These are phyloP conservation scores for Kurtzmaniella quercitrusa DNA, from an alignment of 1,139 yeast genomes.

Conservation along the genomic window DNA sequence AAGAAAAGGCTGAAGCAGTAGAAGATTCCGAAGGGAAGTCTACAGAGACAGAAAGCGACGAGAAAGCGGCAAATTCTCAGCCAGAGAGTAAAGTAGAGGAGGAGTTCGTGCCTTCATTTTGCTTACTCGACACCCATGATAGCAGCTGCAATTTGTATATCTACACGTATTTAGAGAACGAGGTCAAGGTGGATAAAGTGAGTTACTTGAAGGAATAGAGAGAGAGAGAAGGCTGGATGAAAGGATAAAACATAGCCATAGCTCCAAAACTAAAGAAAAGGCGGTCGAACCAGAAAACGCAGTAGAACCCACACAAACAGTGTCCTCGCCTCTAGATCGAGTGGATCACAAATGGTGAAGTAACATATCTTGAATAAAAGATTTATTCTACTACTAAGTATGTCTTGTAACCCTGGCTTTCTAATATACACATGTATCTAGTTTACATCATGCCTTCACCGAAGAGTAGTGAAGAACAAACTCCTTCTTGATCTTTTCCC, in stretches of 20 bases:
- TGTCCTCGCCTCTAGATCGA: too few relatives aligned
- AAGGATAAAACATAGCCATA: background rate
- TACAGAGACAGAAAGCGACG: background rate
- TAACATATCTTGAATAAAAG: too few relatives aligned
- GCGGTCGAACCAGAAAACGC: too few relatives aligned
- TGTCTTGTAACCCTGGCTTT: background rate
- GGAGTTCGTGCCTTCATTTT: constrained; percentile 72
- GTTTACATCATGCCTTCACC: constrained; percentile 35
- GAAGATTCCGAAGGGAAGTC: constrained; percentile 10
- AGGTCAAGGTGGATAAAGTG: constrained; percentile 89
- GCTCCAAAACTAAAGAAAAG: too few relatives aligned
- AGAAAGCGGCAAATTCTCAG: background rate
- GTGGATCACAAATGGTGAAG: too few relatives aligned
- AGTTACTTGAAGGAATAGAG: constrained; percentile 64
- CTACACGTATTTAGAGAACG: constrained; percentile 75
- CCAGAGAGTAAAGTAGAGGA: constrained; percentile 8
- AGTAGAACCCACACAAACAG: too few relatives aligned
- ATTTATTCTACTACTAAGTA: too few relatives aligned
- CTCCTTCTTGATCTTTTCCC: constrained; percentile 92
- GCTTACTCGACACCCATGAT: constrained; percentile 80
- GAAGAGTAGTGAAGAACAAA: constrained; percentile 63
- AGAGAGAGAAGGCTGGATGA: background rate
- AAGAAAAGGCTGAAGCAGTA: constrained; percentile 29
- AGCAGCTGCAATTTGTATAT: constrained; percentile 76
- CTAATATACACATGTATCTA: constrained; percentile 2